These are phyloP conservation scores for Monosporozyma unispora DNA, from an alignment of 805 yeast genomes.

Conservation along the genomic window DNA sequence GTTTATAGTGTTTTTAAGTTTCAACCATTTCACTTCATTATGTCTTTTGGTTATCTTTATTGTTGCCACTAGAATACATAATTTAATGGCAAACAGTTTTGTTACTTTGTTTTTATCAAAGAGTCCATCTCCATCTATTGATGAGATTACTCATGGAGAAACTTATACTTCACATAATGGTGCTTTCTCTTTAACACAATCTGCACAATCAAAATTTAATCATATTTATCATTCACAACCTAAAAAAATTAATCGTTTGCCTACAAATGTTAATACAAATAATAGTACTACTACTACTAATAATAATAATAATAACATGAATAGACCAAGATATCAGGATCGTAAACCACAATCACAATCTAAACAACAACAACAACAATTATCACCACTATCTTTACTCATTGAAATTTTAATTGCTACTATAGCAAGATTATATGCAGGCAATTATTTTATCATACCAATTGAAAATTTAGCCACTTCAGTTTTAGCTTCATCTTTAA, in stretches of 20 bases:
- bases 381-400: not conserved
- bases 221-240: not conserved
- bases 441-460: conserved; percentile 16
- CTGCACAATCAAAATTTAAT: not conserved
- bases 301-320: not conserved
- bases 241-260: not conserved
- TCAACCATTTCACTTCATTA: conserved; percentile 23
- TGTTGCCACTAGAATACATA: conserved; percentile 20
- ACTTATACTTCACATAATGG: not conserved
- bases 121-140: conserved; percentile 18
- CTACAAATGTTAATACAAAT: not conserved
- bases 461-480: conserved; percentile 24
- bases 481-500: conserved; percentile 27
- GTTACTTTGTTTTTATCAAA: conserved; percentile 23
- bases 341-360: not conserved
- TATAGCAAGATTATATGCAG: conserved; percentile 14
- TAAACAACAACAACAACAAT: not conserved
- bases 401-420: conserved; percentile 13
- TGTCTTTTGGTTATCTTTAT: conserved; percentile 21
- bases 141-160: conserved; percentile 12
- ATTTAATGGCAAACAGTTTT: conserved; percentile 23
- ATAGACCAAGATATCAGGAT: not conserved
- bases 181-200: not conserved
- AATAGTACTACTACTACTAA: not conserved
- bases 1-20: conserved; percentile 25